These are phyloP conservation scores for Cyclotella cryptica DNA, from an alignment of 108 stramenopile species.

Conservation along the genomic window DNA sequence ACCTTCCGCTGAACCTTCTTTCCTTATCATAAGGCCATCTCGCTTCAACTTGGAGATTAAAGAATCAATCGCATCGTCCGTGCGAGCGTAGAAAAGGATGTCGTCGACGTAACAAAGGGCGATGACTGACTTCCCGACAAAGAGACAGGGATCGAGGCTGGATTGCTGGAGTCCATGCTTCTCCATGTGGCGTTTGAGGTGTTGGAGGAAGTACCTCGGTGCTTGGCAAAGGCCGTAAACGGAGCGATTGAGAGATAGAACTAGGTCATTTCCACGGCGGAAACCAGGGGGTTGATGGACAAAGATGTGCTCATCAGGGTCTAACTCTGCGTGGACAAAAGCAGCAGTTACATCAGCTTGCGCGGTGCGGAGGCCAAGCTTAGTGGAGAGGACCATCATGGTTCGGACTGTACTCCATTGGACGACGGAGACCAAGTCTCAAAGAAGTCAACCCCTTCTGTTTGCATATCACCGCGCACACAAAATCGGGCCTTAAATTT, in stretches of 20 bases:
- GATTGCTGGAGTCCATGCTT: slow-evolving; percentile 24
- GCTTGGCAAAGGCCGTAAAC: slow-evolving; percentile 47
- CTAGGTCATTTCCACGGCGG: too few relatives aligned
- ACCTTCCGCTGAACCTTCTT: neutral
- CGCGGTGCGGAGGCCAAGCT: neutral
- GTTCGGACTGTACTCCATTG: slow-evolving; percentile 49
- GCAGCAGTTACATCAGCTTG: too few relatives aligned
- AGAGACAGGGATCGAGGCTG: slow-evolving; percentile 51
- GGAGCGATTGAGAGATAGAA: slow-evolving; percentile 26
- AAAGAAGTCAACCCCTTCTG: too few relatives aligned
- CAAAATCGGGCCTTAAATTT: slow-evolving; percentile 57
- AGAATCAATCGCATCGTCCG: neutral
- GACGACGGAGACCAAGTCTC: too few relatives aligned
- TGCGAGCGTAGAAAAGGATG: too few relatives aligned
- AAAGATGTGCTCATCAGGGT: too few relatives aligned
- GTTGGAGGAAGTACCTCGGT: too few relatives aligned
- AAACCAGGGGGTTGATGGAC: too few relatives aligned
- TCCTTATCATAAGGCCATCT: neutral
- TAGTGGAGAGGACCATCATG: slow-evolving; percentile 23
- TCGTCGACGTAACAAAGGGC: slow-evolving; percentile 15
- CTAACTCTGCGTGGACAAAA: too few relatives aligned
- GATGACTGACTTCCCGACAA: slow-evolving; percentile 24
- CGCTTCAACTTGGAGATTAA: too few relatives aligned
- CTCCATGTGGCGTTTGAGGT: slow-evolving; percentile 22
- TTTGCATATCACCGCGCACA: slow-evolving; percentile 59